phyloP scores from a whole-genome alignment of 345 rosid species.

The Eucalyptus sideroxylon region DNA sequence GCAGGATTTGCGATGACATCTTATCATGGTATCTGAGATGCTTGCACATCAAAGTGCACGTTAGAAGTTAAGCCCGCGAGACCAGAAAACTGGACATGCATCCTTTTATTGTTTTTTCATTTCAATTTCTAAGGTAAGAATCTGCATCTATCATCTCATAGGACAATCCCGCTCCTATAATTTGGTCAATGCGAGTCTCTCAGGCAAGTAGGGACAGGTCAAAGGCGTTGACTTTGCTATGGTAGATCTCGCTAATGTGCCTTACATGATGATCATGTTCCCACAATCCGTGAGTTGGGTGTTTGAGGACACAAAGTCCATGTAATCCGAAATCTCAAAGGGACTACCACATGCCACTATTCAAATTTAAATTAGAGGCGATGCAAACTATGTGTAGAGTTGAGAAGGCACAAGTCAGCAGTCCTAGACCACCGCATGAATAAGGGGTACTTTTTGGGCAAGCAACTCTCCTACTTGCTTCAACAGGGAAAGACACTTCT shows the following conservation, averaged over 20 bases:
- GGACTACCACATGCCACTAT: background rate
- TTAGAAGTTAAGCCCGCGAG: constrained; percentile 75
- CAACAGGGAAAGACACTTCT: background rate
- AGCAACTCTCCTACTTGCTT: background rate
- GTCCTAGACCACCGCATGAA: background rate
- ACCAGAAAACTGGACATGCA: constrained; percentile 84
- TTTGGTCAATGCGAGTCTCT: background rate
- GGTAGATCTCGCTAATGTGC: background rate
- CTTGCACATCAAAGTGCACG: constrained; percentile 82
- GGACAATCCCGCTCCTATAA: background rate
- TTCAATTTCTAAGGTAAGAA: constrained; percentile 80
- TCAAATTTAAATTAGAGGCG: background rate
- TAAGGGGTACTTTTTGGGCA: background rate
- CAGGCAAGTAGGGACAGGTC: background rate
- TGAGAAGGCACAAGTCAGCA: background rate
- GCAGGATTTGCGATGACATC: constrained; percentile 93
- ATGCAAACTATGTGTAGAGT: background rate
- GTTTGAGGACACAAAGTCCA: background rate
- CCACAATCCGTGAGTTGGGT: background rate
- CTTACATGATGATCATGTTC: background rate
- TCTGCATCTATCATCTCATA: background rate
- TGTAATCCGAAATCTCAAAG: background rate
- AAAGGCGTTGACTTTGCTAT: background rate
- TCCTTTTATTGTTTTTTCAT: background rate
- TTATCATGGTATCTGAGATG: constrained; percentile 78